These are phyloP conservation scores for Blastocystis sp. DNA, from an alignment of 352 stramenopile genomes.

Conservation along the genomic window DNA sequence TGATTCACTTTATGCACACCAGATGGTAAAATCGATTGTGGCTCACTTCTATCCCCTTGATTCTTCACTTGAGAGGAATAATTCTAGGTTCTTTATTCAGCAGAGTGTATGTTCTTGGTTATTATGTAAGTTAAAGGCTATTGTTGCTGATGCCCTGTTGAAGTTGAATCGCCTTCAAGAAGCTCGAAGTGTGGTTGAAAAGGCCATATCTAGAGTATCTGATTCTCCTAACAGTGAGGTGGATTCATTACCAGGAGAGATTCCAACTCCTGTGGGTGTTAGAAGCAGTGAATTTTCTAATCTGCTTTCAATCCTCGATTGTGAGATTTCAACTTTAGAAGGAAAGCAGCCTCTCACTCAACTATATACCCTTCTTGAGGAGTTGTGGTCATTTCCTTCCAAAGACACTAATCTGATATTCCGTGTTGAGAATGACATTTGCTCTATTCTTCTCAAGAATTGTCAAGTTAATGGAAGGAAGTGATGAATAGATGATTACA, in stretches of 20 bases:
- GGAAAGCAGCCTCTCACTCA: background rate
- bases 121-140: background rate
- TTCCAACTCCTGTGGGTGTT: background rate
- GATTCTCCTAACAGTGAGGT: background rate
- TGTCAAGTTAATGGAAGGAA: background rate
- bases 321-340: background rate
- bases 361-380: background rate
- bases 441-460: background rate
- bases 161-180: background rate
- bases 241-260: background rate
- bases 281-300: background rate
- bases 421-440: background rate
- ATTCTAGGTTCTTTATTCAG: background rate
- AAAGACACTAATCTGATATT: background rate
- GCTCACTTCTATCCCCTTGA: background rate
- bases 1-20: background rate
- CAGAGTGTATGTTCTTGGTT: background rate
- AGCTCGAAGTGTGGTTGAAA: background rate
- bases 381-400: background rate
- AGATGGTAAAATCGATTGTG: background rate
- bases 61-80: background rate
- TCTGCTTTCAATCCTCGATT: background rate
- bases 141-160: background rate
- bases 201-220: background rate
- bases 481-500: background rate